Percentiles rank a stretch among this genome's conserved stretches.
Conservation (phyloP, 305 asterid genomes). For the Rubia peregrina region DNA sequence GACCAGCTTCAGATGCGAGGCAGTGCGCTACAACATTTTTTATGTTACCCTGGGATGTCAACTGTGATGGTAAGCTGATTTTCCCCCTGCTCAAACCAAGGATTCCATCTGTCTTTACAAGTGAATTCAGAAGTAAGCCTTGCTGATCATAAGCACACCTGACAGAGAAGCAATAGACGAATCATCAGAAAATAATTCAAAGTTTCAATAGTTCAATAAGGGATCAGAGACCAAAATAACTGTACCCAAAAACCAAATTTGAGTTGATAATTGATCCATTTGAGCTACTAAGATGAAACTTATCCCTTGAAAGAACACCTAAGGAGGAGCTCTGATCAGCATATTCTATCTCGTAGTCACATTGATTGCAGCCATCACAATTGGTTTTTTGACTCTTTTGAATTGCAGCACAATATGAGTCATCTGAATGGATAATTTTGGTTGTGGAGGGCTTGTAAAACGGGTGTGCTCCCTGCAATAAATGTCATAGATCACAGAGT, state of each 20-base stretch:
- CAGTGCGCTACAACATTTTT: conserved; percentile 65
- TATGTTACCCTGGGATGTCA: conserved; percentile 45
- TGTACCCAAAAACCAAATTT: conserved; percentile 61
- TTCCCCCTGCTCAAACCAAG: conserved; percentile 63
- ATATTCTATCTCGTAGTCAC: conserved; percentile 74
- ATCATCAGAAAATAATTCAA: conserved; percentile 8
- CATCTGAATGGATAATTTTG: conserved; percentile 39
- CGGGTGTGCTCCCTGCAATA: conserved; percentile 71
- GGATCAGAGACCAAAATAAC: neutral
- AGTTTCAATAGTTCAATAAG: conserved; percentile 12
- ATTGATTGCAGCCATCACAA: conserved; percentile 50
- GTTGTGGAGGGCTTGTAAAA: conserved; percentile 51
- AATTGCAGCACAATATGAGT: conserved; percentile 54
- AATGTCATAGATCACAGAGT: conserved; percentile 9
- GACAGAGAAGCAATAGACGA: conserved; percentile 19
- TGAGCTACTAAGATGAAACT: conserved; percentile 41
- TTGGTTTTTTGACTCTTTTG: conserved; percentile 30
- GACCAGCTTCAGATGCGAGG: conserved; percentile 40
- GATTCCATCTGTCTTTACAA: conserved; percentile 66
- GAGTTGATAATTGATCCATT: conserved; percentile 49
- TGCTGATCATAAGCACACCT: conserved; percentile 87
- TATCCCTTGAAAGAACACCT: conserved; percentile 68
- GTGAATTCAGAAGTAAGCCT: conserved; percentile 56
- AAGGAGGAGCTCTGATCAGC: conserved; percentile 72
- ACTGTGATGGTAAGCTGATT: conserved; percentile 68